These are phyloP conservation scores for Euphorbia pulcherrima DNA, from an alignment of 345 rosid genomes.

Conservation along the genomic window DNA sequence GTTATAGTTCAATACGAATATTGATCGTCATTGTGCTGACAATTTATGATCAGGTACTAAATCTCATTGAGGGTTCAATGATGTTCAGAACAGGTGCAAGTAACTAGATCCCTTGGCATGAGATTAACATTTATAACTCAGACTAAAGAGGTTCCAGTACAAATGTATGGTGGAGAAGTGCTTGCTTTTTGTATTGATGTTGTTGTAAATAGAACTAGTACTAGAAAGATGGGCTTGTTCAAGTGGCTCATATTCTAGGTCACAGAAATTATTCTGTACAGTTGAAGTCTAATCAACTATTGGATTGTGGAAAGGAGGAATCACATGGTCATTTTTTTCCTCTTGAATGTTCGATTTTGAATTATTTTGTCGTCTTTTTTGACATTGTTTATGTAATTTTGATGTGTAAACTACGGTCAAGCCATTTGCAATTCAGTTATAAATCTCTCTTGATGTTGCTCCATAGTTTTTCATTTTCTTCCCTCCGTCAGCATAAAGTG, in stretches of 20 bases:
- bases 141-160: not conserved
- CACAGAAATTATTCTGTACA: slow-evolving; percentile 26
- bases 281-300: slow-evolving; percentile 12
- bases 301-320: not conserved
- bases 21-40: not conserved
- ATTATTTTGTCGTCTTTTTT: slow-evolving; percentile 3
- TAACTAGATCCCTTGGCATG: not conserved
- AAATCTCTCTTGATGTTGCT: no score
- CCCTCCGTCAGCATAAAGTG: no score
- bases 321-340: not conserved
- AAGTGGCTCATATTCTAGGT: slow-evolving; percentile 23
- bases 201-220: slow-evolving; percentile 10
- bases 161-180: no score
- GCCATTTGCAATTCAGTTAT: not conserved
- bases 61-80: not conserved
- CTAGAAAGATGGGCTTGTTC: slow-evolving; percentile 7
- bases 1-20: not conserved
- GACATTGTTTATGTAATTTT: not conserved
- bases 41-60: not conserved
- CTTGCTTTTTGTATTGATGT: slow-evolving; percentile 1
- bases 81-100: not conserved
- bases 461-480: no score
- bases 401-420: not conserved
- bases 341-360: not conserved
- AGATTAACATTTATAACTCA: not conserved